Evolutionary conservation across 495 filamentous ascomycete genomes (phyloP).

Genomic region (Aspergillus mulundensis): DNA sequence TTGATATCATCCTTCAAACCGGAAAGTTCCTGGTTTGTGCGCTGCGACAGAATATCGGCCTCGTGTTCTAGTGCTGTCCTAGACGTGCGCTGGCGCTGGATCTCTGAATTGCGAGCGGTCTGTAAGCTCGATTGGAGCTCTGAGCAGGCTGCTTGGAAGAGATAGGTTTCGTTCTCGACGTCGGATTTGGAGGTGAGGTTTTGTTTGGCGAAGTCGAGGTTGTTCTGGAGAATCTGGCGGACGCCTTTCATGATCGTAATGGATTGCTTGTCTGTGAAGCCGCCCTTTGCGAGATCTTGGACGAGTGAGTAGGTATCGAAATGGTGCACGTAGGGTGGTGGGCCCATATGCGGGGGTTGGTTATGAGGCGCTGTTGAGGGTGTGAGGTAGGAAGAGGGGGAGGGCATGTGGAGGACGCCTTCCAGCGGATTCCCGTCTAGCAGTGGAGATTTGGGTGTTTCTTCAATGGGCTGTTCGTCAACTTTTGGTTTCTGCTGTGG

Average conservation of each 20-base stretch:
- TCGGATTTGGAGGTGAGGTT: slow-evolving; percentile 74
- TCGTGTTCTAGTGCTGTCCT: slow-evolving; percentile 85
- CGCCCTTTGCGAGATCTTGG: slow-evolving; percentile 63
- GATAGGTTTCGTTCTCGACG: slow-evolving; percentile 83
- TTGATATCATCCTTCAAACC: slow-evolving; percentile 85
- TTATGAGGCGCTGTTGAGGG: slow-evolving; percentile 34
- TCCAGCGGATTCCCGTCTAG: slow-evolving; percentile 52
- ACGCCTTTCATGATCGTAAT: slow-evolving; percentile 86
- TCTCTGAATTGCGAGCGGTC: slow-evolving; percentile 43
- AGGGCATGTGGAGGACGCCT: slow-evolving; percentile 59
- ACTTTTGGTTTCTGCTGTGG: slow-evolving; percentile 15
- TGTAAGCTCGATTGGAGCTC: slow-evolving; percentile 83
- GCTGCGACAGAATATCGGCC: slow-evolving; percentile 83
- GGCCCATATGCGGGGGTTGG: slow-evolving; percentile 60
- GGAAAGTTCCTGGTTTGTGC: slow-evolving; percentile 72
- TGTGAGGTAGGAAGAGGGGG: slow-evolving; percentile 34
- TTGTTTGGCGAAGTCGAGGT: slow-evolving; percentile 72
- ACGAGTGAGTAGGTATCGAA: slow-evolving; percentile 93
- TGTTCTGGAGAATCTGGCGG: slow-evolving; percentile 65
- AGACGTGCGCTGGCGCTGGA: slow-evolving; percentile 72
- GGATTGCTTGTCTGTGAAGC: slow-evolving; percentile 66
- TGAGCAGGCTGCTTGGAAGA: slow-evolving; percentile 90
- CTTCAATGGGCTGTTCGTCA: slow-evolving; percentile 26
- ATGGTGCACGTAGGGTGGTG: slow-evolving; percentile 84
- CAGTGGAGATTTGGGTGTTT: slow-evolving; percentile 19